phyloP scores from a whole-genome alignment of 306 rosid genomes.

The Vicia faba region DNA sequence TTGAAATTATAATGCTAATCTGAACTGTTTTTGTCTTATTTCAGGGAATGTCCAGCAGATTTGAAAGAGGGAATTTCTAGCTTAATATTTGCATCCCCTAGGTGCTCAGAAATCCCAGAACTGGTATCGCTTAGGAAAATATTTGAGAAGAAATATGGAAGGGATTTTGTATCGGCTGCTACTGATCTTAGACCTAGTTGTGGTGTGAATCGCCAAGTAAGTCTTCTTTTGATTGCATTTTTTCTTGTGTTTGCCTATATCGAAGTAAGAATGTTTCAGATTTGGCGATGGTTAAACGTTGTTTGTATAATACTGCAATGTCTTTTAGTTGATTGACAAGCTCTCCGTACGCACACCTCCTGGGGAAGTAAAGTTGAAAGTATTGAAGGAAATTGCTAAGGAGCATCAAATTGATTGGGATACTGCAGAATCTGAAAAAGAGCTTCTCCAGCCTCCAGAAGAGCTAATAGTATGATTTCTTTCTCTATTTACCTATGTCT shows the following conservation, averaged over 20 bases:
- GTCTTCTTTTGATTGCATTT: slow-evolving; percentile 3
- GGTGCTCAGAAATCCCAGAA: slow-evolving; percentile 98
- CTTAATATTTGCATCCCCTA: slow-evolving; percentile 83
- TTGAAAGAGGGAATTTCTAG: slow-evolving; percentile 95
- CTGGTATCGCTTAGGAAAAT: slow-evolving; percentile 63
- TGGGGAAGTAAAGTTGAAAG: slow-evolving; percentile 74
- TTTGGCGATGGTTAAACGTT: background rate
- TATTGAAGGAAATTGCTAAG: slow-evolving; percentile 91
- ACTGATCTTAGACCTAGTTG: slow-evolving; percentile 82
- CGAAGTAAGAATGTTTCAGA: slow-evolving; percentile 5
- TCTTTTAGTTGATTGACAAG: slow-evolving; percentile 81
- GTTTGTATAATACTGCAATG: slow-evolving; percentile 18
- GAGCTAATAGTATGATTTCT: slow-evolving; percentile 65
- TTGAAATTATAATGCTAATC: slow-evolving; percentile 36
- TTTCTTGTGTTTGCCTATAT: background rate
- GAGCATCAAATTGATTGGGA: slow-evolving; percentile 91
- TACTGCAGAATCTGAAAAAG: slow-evolving; percentile 73
- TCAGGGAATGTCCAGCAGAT: slow-evolving; percentile 94
- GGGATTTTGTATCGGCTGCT: slow-evolving; percentile 92
- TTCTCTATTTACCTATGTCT: slow-evolving; percentile 22
- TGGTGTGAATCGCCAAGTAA: slow-evolving; percentile 90
- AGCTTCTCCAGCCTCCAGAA: slow-evolving; percentile 88
- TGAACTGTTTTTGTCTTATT: slow-evolving; percentile 34
- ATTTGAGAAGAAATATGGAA: slow-evolving; percentile 94
- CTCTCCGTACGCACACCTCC: slow-evolving; percentile 90